These are phyloP conservation scores for Colletotrichum sp. DNA, from an alignment of 2,329 filamentous ascomycete genomes.

Conservation along the genomic window DNA sequence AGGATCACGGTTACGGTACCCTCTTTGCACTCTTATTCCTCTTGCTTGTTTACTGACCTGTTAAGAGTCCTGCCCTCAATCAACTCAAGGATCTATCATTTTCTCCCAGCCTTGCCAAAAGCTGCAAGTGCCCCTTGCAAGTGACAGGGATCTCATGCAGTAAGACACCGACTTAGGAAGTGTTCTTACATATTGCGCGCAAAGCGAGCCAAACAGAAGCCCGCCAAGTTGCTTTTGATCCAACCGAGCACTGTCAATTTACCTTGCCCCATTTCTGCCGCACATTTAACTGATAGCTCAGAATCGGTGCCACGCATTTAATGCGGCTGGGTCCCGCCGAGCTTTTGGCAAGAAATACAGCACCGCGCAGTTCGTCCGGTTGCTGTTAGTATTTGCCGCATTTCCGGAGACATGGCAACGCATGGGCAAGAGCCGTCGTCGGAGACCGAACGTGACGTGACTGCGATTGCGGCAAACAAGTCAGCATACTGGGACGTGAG, in stretches of 20 bases:
- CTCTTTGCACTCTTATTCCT: not conserved
- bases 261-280: not conserved
- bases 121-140: not conserved
- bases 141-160: not conserved
- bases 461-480: rapidly evolving
- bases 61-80: not conserved
- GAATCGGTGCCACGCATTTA: not conserved
- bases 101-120: not conserved
- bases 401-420: not conserved
- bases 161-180: not conserved
- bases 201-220: not conserved
- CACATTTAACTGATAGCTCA: not conserved
- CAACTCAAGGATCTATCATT: not conserved
- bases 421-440: not conserved
- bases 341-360: not conserved
- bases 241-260: not conserved
- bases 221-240: not conserved
- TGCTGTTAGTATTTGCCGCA: not conserved
- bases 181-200: not conserved
- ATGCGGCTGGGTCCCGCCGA: not conserved
- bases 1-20: not conserved
- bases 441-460: not conserved
- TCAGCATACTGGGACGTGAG: rapidly evolving
- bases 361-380: not conserved
- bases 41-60: rapidly evolving